Base-by-base conservation (phyloP, 73 alveolate species). In the Paraurostyla sp. region DNA sequence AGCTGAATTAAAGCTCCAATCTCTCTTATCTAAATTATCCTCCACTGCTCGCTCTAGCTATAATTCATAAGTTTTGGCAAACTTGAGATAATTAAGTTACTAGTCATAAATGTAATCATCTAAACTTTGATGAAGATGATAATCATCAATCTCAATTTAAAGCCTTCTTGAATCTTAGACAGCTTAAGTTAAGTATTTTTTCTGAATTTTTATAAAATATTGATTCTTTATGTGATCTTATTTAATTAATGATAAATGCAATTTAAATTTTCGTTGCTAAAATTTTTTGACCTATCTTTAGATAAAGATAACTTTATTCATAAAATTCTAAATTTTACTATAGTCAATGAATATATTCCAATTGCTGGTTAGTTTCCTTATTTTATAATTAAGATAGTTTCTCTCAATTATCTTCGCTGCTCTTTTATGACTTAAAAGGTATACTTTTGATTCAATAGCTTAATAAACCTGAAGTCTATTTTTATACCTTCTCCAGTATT, bases 401-500 rank as follows among this genome's bases (percentile, higher is more conserved):
- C 42, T 73, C 41, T 73, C 87, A 45, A 73, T 73, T 0, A 73
- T 35, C 33, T 30, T 73, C 1, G 71, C 87, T 6, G 87, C 87
- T 73, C 71, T 73, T 30, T 73, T 73, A 30, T 73, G 87, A 48
- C 13, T 45, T 9, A 73, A 11, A 0, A 73, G n/a, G 30, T 50
- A 73, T 6, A 73, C 30, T 30, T 50, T 45, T 9, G 71, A 3
- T 43, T 45, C 38, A 3, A 73, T 6, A 23, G 7, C n/a, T 23
- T 73, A 35, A 32, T 23, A 50, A 30, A 40, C 9, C 59, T 23
- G 32, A 1, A 48, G 6, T 3, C 42, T 1, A 1, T 45, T 13
- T 36, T 27, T 50, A 48, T 73, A 57, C 33, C 6, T 27, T 30
- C 71, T 4, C 68, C 68, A 73, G 27, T 30, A 27, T 50, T 50